phyloP scores from a whole-genome alignment of 805 yeast genomes.

The Wickerhamiella australiensis region DNA sequence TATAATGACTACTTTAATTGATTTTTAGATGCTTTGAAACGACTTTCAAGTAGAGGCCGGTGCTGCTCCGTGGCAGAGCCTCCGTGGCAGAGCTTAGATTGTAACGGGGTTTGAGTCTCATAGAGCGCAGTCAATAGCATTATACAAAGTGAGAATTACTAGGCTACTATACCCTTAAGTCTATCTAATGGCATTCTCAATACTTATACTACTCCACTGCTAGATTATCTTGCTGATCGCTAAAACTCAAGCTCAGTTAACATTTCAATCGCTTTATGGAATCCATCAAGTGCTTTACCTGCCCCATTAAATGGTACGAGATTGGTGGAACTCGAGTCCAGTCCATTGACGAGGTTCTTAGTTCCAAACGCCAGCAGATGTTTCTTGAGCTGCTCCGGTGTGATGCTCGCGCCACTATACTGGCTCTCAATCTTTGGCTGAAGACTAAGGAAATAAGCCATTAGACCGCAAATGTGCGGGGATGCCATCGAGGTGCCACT shows the following conservation, averaged over 20 bases:
- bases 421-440: neutral
- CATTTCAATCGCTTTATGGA: neutral
- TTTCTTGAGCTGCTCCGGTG: neutral
- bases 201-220: too few relatives aligned
- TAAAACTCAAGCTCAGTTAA: neutral
- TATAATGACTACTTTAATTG: too few relatives aligned
- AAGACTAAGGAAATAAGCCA: neutral
- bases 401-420: neutral
- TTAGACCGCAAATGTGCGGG: neutral
- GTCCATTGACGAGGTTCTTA: neutral
- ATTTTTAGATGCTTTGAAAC: too few relatives aligned
- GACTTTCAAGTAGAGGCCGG: too few relatives aligned
- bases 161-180: too few relatives aligned
- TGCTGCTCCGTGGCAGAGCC: too few relatives aligned
- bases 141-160: too few relatives aligned
- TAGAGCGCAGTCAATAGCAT: too few relatives aligned
- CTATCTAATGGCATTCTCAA: too few relatives aligned
- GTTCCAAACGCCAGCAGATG: neutral
- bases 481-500: conserved; percentile 3
- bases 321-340: neutral
- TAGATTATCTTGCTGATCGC: too few relatives aligned
- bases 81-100: too few relatives aligned
- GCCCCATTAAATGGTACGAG: neutral
- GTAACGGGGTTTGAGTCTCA: too few relatives aligned
- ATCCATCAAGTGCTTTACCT: neutral